Evolutionary conservation across 2,329 filamentous ascomycete species (phyloP), one percentile per base, ranked within the genome.

Genomic region (Stemphylium beticola): DNA sequence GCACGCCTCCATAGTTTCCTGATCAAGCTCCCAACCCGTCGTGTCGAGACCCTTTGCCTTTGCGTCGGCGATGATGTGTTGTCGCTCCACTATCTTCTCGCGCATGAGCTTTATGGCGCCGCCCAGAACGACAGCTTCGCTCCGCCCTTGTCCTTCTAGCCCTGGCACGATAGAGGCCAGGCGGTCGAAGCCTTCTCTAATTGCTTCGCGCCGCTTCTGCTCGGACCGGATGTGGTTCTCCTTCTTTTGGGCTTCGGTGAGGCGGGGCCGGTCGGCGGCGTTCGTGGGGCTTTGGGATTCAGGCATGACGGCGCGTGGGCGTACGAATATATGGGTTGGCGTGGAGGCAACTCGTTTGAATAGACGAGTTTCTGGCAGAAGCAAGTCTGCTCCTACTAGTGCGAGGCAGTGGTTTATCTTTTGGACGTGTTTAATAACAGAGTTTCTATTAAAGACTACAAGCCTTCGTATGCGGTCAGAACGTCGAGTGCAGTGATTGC

Each of bases 61-160:
- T 31, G 75, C 73, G 22, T 71, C 64, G 15, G 73, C 71, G 46
- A 75, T 76, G 66, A 72, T 67, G 51, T 61, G 57, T 60, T 74
- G 63, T 32, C 74, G 67, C 61, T 73, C 64, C 10, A 66, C 59
- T 26, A 80, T 72, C 70, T 79, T 68, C 45, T 78, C 71, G 49
- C 72, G 65, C 68, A 81, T 76, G 64, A 73, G 75, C 40, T 75
- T 72, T 49, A 82, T 75, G 1, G 79, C 80, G 20, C 74, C 75
- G 59, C 87, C 85, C 18, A 96, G 81, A n/a, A 96, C 91, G 15
- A 92, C 81, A 24, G 90, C 91, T 74, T 96, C 92, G 60, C 91
- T 95, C 40, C 92, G 86, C 1, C 90, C 92, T 68, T 93, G 89
- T 0, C 92, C 92, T 66, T 91, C 85, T 48, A 96, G 82, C 0